Evolutionary conservation across 345 rosid genomes (phyloP).

Genomic region (Rhodomyrtus tomentosa): DNA sequence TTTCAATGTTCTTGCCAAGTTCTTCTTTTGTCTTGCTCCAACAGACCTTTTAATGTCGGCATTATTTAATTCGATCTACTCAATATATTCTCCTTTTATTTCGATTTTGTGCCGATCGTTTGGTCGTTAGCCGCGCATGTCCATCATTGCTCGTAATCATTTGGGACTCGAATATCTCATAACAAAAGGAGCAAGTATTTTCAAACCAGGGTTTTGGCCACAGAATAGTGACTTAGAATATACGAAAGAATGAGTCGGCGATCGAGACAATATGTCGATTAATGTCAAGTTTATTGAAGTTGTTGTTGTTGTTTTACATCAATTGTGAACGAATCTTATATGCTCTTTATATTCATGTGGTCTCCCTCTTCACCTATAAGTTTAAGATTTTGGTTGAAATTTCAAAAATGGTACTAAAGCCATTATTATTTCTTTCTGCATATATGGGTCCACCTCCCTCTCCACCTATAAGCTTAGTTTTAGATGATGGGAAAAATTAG

Average conservation of each 20-base stretch:
- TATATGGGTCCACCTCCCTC: too few relatives aligned
- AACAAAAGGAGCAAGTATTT: background rate
- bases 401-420: too few relatives aligned
- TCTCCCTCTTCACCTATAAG: too few relatives aligned
- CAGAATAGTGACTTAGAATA: background rate
- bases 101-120: background rate
- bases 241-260: background rate
- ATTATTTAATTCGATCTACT: background rate
- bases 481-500: background rate
- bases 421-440: too few relatives aligned
- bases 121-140: background rate
- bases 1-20: background rate
- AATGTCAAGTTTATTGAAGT: background rate
- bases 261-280: background rate
- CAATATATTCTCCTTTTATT: background rate
- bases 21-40: background rate
- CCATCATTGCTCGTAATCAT: background rate
- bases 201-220: background rate
- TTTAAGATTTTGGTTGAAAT: too few relatives aligned
- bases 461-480: too few relatives aligned
- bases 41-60: background rate
- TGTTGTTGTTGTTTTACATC: too few relatives aligned
- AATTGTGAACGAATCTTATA: too few relatives aligned
- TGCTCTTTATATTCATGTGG: too few relatives aligned
- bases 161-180: background rate